These are phyloP conservation scores for Cordyceps fumosorosea DNA, from an alignment of 2,329 filamentous ascomycete species.

Conservation along the genomic window DNA sequence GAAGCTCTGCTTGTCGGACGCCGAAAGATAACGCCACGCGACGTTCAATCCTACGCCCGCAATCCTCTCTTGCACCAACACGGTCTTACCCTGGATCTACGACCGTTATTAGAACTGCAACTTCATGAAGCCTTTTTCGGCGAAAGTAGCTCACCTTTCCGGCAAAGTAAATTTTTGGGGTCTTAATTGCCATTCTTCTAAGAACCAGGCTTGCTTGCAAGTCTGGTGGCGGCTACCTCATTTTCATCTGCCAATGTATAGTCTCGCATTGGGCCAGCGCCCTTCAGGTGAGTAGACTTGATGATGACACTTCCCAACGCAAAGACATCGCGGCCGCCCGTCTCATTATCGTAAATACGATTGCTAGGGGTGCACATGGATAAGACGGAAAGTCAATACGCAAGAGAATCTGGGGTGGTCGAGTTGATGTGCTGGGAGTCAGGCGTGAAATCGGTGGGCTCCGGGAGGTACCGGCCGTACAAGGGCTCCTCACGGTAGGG, in stretches of 20 bases:
- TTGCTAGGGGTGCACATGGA: conserved; percentile 22
- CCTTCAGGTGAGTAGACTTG: conserved; percentile 31
- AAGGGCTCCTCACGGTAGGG: neutral
- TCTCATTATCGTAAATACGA: conserved; percentile 27
- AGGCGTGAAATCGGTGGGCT: neutral
- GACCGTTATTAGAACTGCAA: no score
- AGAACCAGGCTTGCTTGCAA: conserved; percentile 23
- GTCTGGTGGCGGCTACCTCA: conserved; percentile 27
- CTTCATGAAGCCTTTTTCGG: no score
- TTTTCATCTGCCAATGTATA: conserved; percentile 36
- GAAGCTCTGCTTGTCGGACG: conserved; percentile 25
- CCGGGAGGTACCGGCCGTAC: neutral
- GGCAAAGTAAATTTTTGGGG: conserved; percentile 32
- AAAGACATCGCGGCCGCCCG: conserved; percentile 34
- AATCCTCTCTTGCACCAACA: conserved; percentile 33
- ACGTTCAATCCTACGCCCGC: conserved; percentile 30
- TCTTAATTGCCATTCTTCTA: conserved; percentile 17
- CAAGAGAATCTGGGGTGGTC: conserved; percentile 18
- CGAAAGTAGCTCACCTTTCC: conserved; percentile 25
- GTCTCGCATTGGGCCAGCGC: conserved; percentile 17
- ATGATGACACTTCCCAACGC: conserved; percentile 33
- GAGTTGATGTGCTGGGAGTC: conserved; percentile 20
- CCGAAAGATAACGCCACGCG: conserved; percentile 30
- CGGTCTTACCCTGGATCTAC: conserved; percentile 29
- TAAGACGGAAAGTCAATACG: conserved; percentile 28